A percentile compares a stretch with the other conserved stretches of the same genome.
Evolutionary conservation across 805 yeast species (phyloP).

Genomic region (Spathaspora girioi): DNA sequence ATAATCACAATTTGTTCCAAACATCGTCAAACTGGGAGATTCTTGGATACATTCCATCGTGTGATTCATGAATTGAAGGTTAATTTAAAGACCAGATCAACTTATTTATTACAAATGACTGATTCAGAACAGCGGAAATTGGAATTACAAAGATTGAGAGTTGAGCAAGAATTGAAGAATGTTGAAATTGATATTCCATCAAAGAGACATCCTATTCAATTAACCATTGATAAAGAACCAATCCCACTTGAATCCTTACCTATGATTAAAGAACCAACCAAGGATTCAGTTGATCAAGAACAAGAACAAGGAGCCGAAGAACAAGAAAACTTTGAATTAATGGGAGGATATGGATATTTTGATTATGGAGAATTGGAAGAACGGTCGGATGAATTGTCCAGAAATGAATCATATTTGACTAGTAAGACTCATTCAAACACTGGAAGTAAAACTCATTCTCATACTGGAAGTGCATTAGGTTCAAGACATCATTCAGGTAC

Average conservation of each 20-base stretch:
- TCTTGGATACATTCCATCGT: slow-evolving; percentile 62
- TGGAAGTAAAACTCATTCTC: slow-evolving; percentile 18
- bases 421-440: slow-evolving; percentile 22
- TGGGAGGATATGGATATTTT: slow-evolving; percentile 88
- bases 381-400: slow-evolving; percentile 40
- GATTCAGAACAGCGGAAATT: slow-evolving; percentile 30
- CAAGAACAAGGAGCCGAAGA: slow-evolving; percentile 15
- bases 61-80: slow-evolving; percentile 58
- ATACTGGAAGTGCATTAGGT: slow-evolving; percentile 16
- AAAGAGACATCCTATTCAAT: slow-evolving; percentile 22
- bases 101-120: slow-evolving; percentile 23
- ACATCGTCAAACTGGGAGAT: slow-evolving; percentile 82
- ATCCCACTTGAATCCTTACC: slow-evolving; percentile 11
- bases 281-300: neutral
- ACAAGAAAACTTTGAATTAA: slow-evolving; percentile 22
- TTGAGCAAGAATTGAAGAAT: slow-evolving; percentile 32
- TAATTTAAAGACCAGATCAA: slow-evolving; percentile 38
- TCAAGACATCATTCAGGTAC: slow-evolving; percentile 30
- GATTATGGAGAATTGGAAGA: slow-evolving; percentile 66
- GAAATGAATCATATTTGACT: slow-evolving; percentile 28
- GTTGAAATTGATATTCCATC: slow-evolving; percentile 19
- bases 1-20: slow-evolving; percentile 82
- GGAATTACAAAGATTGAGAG: slow-evolving; percentile 31
- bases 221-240: slow-evolving; percentile 15
- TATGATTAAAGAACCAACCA: slow-evolving; percentile 4